A percentile compares a stretch with the other conserved stretches of the same genome.
Evolutionary conservation across 1,284 basidiomycete genomes (phyloP).

Genomic region (Pseudozyma thailandica): DNA sequence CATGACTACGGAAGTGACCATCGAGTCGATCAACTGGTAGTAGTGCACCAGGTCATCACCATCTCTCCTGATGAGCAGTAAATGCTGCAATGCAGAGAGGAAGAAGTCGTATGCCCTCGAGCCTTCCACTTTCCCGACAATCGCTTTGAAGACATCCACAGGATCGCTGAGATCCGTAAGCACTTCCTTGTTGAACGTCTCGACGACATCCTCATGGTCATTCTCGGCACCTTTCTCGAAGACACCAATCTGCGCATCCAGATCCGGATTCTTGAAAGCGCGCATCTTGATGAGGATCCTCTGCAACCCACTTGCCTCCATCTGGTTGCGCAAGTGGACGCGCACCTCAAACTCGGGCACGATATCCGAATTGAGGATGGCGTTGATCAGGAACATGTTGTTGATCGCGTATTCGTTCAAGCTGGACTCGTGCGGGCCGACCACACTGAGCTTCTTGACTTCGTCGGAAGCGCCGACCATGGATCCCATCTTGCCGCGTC

Average conservation of each 20-base stretch:
- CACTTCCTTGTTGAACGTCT: conserved; percentile 80
- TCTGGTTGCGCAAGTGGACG: conserved; percentile 84
- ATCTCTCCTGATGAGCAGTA: conserved; percentile 89
- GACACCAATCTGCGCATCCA: conserved; percentile 78
- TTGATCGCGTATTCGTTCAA: conserved; percentile 72
- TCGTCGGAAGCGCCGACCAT: conserved; percentile 93
- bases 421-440: conserved; percentile 80
- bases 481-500: conserved; percentile 93
- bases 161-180: conserved; percentile 82
- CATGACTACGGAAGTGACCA: conserved; percentile 91
- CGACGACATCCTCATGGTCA: conserved; percentile 81
- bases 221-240: conserved; percentile 79
- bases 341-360: conserved; percentile 75
- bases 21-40: conserved; percentile 91
- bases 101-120: conserved; percentile 86
- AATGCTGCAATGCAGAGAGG: conserved; percentile 88
- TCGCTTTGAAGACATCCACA: conserved; percentile 85
- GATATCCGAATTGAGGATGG: conserved; percentile 61
- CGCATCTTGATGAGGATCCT: conserved; percentile 80
- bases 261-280: conserved; percentile 74
- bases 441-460: conserved; percentile 72
- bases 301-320: conserved; percentile 85
- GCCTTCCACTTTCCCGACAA: conserved; percentile 79
- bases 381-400: conserved; percentile 62
- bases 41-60: conserved; percentile 79